Evolutionary conservation across 495 filamentous ascomycete genomes (phyloP).

Genomic region (Lophium mytilinum): DNA sequence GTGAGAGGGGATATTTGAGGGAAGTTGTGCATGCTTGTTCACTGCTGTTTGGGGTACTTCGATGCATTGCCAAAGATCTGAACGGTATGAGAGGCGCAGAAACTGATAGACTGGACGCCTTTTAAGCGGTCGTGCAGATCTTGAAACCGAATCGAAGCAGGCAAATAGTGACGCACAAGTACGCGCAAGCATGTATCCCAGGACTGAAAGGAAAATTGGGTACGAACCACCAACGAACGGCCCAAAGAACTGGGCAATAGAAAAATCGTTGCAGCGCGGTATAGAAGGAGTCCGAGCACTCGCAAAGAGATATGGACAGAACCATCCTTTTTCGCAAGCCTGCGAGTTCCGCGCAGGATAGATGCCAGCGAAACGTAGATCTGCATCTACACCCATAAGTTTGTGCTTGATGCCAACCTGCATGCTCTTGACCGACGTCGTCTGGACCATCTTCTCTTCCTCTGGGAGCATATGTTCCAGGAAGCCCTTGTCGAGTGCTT

Average conservation of each 20-base stretch:
- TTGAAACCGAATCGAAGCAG: too few relatives aligned
- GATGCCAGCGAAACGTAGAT: conserved; percentile 26
- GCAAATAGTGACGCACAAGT: too few relatives aligned
- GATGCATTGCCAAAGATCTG: too few relatives aligned
- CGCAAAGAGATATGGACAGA: conserved; percentile 37
- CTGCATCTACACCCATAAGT: conserved; percentile 37
- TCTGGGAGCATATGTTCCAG: conserved; percentile 37
- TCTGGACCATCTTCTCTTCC: conserved; percentile 38
- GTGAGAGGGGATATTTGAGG: background rate
- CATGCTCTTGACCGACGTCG: conserved; percentile 34
- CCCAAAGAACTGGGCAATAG: conserved; percentile 37
- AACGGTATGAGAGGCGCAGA: too few relatives aligned
- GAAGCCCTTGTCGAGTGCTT: conserved; percentile 38
- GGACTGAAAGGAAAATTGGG: background rate
- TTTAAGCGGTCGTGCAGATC: too few relatives aligned
- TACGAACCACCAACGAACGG: conserved; percentile 32
- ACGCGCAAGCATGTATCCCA: too few relatives aligned
- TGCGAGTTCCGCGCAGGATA: conserved; percentile 23
- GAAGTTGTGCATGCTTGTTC: background rate
- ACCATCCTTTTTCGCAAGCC: conserved; percentile 37
- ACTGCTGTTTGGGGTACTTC: too few relatives aligned
- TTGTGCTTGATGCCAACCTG: conserved; percentile 39
- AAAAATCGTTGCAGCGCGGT: conserved; percentile 31
- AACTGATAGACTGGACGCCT: too few relatives aligned
- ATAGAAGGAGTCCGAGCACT: conserved; percentile 32